Conservation (phyloP, 148 eudicot species). For the Rhododendron henanense region DNA sequence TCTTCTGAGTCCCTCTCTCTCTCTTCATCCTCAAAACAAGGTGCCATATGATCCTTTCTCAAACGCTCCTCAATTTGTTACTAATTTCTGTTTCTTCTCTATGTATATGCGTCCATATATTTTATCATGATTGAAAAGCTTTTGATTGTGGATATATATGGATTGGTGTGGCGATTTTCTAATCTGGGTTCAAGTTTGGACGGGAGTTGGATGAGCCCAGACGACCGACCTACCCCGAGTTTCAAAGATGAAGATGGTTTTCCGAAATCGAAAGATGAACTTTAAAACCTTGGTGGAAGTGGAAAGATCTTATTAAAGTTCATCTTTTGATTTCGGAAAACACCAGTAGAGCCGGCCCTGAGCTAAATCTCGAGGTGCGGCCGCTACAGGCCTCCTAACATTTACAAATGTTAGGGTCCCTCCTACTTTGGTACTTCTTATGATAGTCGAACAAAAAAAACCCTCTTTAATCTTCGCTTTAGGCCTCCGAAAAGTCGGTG, state of each 20-base stretch:
- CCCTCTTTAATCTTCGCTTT: too few relatives aligned
- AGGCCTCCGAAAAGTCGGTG: too few relatives aligned
- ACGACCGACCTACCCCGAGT: neutral
- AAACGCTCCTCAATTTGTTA: neutral
- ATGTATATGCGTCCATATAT: neutral
- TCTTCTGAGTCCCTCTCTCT: constrained; percentile 42
- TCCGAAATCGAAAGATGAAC: too few relatives aligned
- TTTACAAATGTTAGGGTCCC: too few relatives aligned
- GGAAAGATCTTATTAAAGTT: too few relatives aligned
- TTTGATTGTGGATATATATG: neutral
- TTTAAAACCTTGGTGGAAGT: neutral
- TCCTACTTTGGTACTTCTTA: too few relatives aligned
- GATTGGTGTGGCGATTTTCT: neutral
- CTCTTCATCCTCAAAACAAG: constrained; percentile 36
- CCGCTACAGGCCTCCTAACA: too few relatives aligned
- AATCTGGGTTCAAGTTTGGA: neutral
- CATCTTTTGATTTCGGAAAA: too few relatives aligned
- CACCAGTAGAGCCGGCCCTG: too few relatives aligned
- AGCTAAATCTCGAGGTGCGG: too few relatives aligned
- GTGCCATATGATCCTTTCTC: constrained; percentile 18
- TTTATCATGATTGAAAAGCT: neutral
- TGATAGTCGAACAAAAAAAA: too few relatives aligned
- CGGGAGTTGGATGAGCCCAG: neutral
- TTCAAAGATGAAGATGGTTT: too few relatives aligned
- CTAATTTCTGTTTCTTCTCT: neutral